Conservation (phyloP, 1,284 basidiomycete genomes). For the Moesziomyces sp. region DNA sequence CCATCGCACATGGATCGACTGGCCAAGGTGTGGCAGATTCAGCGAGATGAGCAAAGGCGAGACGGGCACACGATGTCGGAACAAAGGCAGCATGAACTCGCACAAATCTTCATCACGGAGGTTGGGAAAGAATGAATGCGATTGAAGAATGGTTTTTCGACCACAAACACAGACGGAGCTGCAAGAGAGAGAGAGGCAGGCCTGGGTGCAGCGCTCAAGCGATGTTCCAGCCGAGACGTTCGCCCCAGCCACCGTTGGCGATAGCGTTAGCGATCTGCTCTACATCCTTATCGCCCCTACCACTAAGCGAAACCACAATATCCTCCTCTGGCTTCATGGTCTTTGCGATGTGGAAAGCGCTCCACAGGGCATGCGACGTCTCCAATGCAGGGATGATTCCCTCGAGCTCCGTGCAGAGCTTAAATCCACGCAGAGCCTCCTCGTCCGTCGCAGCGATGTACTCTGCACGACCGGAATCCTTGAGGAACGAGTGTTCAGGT, state of each 20-base stretch:
- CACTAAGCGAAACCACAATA: conserved; percentile 78
- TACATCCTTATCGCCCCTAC: conserved; percentile 93
- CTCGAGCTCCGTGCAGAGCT: conserved; percentile 88
- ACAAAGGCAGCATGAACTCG: too few relatives aligned
- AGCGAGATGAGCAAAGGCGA: too few relatives aligned
- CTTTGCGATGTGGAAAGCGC: conserved; percentile 85
- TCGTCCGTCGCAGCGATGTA: conserved; percentile 94
- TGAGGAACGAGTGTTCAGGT: conserved; percentile 96
- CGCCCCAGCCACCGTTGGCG: conserved; percentile 60
- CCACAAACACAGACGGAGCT: too few relatives aligned
- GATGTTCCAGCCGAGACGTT: conserved; percentile 62
- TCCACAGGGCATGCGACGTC: conserved; percentile 95
- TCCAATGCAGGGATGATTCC: conserved; percentile 98
- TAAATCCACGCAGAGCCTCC: conserved; percentile 90
- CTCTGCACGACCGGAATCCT: conserved; percentile 91
- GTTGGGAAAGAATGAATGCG: too few relatives aligned
- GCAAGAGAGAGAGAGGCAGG: too few relatives aligned
- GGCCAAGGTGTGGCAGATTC: too few relatives aligned
- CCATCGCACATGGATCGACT: too few relatives aligned
- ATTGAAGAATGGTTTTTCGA: too few relatives aligned
- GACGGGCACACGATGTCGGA: too few relatives aligned
- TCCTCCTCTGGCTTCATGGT: conserved; percentile 84
- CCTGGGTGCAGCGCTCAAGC: conserved; percentile 6
- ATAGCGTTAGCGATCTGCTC: conserved; percentile 81
- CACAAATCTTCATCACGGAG: too few relatives aligned